These are phyloP conservation scores for Fusarium tupiense DNA, from an alignment of 2,329 filamentous ascomycete species.

Conservation along the genomic window DNA sequence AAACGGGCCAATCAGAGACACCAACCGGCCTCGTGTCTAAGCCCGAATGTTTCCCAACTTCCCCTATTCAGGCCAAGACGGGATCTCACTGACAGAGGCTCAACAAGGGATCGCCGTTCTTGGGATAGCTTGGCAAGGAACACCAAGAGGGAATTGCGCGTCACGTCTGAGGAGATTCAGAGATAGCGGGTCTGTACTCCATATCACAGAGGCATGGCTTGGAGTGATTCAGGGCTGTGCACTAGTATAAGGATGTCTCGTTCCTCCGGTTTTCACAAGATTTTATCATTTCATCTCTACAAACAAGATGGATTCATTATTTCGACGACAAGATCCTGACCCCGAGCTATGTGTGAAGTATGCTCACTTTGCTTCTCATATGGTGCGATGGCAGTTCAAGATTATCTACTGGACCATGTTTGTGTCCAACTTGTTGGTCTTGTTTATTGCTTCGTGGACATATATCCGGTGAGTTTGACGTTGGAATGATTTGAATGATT, in stretches of 20 bases:
- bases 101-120: conserved; percentile 37
- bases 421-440: conserved; percentile 53
- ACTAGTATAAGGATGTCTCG: conserved; percentile 30
- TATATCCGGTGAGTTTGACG: conserved; percentile 50
- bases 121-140: conserved; percentile 34
- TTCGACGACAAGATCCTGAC: conserved; percentile 24
- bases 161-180: conserved; percentile 27
- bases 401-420: conserved; percentile 60
- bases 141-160: conserved; percentile 40
- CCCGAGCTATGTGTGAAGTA: conserved; percentile 51
- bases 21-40: conserved; percentile 27
- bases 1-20: conserved; percentile 18
- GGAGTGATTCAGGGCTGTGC: conserved; percentile 11
- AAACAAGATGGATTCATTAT: conserved; percentile 34
- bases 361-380: conserved; percentile 56
- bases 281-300: background rate
- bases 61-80: conserved; percentile 11
- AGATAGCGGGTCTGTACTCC: conserved; percentile 32
- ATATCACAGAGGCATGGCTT: conserved; percentile 2
- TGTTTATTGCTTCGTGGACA: conserved; percentile 56
- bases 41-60: conserved; percentile 18
- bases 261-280: background rate
- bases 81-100: conserved; percentile 6
- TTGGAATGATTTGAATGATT: conserved; percentile 3
- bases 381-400: conserved; percentile 56